Evolutionary conservation across 495 filamentous ascomycete genomes (phyloP), one percentile per base, ranked within the genome.

Genomic region (Xylona heveae): DNA sequence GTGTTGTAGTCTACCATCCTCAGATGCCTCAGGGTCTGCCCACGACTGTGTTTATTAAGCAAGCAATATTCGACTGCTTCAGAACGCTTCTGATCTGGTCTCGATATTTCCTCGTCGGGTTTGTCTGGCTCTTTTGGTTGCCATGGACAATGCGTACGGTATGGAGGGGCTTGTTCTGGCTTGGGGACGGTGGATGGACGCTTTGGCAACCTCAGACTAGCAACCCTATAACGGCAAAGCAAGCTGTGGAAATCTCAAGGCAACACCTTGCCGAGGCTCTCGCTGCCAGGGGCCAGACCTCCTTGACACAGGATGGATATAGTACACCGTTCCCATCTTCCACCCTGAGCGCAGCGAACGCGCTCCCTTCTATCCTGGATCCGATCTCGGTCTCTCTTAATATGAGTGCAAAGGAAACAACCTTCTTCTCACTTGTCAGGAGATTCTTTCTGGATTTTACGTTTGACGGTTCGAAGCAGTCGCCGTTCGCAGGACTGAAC

Each of bases 81-180:
- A 65, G 63, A 38, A 75, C 71, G 34, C 16, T 88, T 6, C 48
- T 82, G 4, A 74, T 74, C 6, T 90, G 78, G 76, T 49, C 76
- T 36, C 63, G 88, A 29, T 75, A 71, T 25, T 45, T 72, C 19
- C 53, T 99, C 34, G 88, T 95, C 6, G 65, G 62, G 2, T 73
- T 75, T 37, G 79, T 95, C 18, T 99, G 88, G 88, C 55, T 91
- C 24, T 68, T 71, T 6, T 74, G 74, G 61, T 56, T 99, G 30
- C 88, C 88, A 1, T 99, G 78, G 61, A 68, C 76, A 21, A 88
- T 93, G 68, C 66, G 88, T 28, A 72, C 76, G 21, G 72, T 90
- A 15, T 99, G 88, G 88, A 64, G 83, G 28, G 70, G 75, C 35
- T 54, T 93, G 31, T 94, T 99, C 54, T 95, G 85, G 84, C 54